phyloP scores from a whole-genome alignment of 176 grass and related monocot species.

The Metroxylon sagu region DNA sequence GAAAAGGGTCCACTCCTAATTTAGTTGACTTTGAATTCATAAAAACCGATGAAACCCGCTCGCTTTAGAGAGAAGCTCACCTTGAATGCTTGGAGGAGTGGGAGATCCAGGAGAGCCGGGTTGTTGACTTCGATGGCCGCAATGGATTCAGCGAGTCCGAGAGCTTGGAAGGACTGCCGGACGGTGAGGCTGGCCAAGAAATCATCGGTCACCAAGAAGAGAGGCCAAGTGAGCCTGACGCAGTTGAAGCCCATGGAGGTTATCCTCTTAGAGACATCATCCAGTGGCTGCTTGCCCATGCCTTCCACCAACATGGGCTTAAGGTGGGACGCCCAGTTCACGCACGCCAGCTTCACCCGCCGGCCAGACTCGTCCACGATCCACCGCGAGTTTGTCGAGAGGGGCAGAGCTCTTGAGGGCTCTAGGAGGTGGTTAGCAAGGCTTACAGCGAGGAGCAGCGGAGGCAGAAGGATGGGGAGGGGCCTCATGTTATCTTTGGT shows the following conservation, averaged over 20 bases:
- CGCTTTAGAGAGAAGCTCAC: constrained; percentile 1
- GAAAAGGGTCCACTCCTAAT: too few species aligned
- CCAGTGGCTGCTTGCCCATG: constrained; percentile 49
- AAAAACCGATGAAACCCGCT: too few species aligned
- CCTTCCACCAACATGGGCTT: constrained; percentile 75
- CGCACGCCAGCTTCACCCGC: constrained; percentile 82
- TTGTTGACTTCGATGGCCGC: constrained; percentile 46
- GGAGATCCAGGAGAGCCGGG: constrained; percentile 51
- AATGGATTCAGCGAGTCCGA: constrained; percentile 53
- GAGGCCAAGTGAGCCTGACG: constrained; percentile 74
- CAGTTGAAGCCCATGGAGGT: constrained; percentile 80
- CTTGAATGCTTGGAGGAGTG: constrained; percentile 71
- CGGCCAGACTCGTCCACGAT: constrained; percentile 47
- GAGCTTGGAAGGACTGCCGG: constrained; percentile 39
- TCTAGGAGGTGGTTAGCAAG: neutral
- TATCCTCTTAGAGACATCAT: constrained; percentile 40
- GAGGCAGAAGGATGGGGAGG: constrained; percentile 11
- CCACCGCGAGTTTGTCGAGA: constrained; percentile 74
- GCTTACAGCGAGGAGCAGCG: constrained; percentile 5
- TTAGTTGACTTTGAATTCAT: too few species aligned
- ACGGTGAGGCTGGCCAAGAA: constrained; percentile 53
- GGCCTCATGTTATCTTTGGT: constrained; percentile 7
- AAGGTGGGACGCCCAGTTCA: constrained; percentile 95
- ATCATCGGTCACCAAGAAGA: constrained; percentile 55
- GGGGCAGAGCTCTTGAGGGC: constrained; percentile 6